Base-by-base conservation (phyloP, 345 rosid genomes). In the Citrus trifoliata region DNA sequence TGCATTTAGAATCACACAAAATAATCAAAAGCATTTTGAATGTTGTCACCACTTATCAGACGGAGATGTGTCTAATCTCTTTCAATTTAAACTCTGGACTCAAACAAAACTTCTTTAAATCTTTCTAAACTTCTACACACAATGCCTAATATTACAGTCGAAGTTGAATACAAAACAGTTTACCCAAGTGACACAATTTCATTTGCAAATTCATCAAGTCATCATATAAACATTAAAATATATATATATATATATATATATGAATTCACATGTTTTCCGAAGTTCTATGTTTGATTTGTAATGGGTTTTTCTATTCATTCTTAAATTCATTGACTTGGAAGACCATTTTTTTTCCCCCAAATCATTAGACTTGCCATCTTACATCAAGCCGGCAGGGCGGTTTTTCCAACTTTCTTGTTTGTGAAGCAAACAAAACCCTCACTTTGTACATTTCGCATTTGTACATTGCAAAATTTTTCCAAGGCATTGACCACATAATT, bases 351-450 rank as follows among this genome's bases (percentile, higher is more conserved):
- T 7, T 51, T 55, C 6, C 6, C 30, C 42, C 60, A 58, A 24
- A 19, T 46, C 53, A 77, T 56, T 33, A 60, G 78, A 67, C 42
- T 67, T 67, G 40, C 65, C 65, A 59, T 46, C 65, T 25, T 22
- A 33, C 64, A 58, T 72, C 14, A 72, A 56, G 78, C 81, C 81
- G 78, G 75, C 81, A 2, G 80, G 81, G 18, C 81, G 81, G 79
- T 67, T 72, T 70, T 67, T 32, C 40, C 35, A 48, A 51, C 8
- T 24, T 22, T 21, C 59, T 42, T 12, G 16, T 51, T 68, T 58
- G 68, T 62, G 25, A 19, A 24, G 60, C 24, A 71, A 63, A 70
- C 76, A 71, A 76, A 76, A 71, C n/a, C 4, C 28, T 56, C 2
- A 28, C 76, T 48, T 75, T 55, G 73, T 63, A 22, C 10, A 51